Conservation (phyloP, 176 grass and related monocot genomes). For the Hyparrhenia diplandra region DNA sequence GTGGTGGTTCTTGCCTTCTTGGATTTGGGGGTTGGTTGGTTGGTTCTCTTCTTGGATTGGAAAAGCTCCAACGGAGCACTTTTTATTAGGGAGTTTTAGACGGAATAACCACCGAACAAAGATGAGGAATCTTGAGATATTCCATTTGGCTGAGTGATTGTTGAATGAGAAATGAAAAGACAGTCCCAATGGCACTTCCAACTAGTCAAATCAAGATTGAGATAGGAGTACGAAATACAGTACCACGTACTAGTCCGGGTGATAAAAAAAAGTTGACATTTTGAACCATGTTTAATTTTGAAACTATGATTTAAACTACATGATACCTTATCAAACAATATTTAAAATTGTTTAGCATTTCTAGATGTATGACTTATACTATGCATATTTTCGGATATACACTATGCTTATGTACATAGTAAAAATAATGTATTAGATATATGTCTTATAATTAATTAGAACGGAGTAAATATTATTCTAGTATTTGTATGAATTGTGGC, state of each 20-base stretch:
- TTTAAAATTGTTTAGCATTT: no score
- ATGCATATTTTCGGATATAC: no score
- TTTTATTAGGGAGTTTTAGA: background rate
- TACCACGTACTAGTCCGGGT: background rate
- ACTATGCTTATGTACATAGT: no score
- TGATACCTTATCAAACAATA: no score
- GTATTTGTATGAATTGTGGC: no score
- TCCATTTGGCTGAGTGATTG: background rate
- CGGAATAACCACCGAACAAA: background rate
- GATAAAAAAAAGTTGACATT: background rate
- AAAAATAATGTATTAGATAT: no score
- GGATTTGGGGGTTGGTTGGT: slow-evolving; percentile 5
- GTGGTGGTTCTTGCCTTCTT: slow-evolving; percentile 11
- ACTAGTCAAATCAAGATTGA: background rate
- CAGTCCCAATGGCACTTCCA: background rate
- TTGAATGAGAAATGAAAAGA: background rate
- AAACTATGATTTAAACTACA: background rate
- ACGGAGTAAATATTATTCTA: no score
- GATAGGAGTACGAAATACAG: background rate
- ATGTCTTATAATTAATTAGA: no score
- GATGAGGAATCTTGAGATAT: background rate
- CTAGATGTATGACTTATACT: no score
- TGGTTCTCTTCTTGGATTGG: background rate
- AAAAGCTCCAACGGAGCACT: slow-evolving; percentile 12
- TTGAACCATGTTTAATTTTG: background rate